phyloP scores from a whole-genome alignment of 179 eudicot species.

The Silene vulgaris region DNA sequence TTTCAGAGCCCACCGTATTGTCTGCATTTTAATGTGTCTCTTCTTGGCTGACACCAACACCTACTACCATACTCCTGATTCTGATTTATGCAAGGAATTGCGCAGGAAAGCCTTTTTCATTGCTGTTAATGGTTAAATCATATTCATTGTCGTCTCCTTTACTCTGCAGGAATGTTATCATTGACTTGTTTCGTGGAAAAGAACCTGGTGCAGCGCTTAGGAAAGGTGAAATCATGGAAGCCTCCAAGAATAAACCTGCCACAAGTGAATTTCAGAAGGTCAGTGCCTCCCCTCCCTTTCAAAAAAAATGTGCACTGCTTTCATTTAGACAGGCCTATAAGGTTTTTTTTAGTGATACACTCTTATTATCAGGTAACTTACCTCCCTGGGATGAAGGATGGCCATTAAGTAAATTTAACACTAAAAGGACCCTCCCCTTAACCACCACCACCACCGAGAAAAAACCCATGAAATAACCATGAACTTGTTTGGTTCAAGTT shows the following conservation, averaged over 20 bases:
- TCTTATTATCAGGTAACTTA: too few relatives aligned
- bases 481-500: too few relatives aligned
- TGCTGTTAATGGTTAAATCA: neutral
- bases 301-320: neutral
- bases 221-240: conserved; percentile 62
- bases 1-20: neutral
- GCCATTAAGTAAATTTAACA: too few relatives aligned
- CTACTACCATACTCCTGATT: neutral
- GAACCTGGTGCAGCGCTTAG: conserved; percentile 72
- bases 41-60: neutral
- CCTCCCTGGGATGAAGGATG: too few relatives aligned
- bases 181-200: conserved; percentile 60
- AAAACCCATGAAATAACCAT: too few relatives aligned
- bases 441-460: too few relatives aligned
- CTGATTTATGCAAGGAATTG: neutral
- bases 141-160: neutral
- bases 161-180: conserved; percentile 52
- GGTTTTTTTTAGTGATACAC: neutral
- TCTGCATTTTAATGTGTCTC: neutral
- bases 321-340: neutral
- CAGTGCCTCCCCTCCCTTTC: neutral
- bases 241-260: conserved; percentile 56
- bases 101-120: neutral
- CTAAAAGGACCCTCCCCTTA: too few relatives aligned
- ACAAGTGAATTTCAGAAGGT: conserved; percentile 65